Conservation (phyloP, 768 basidiomycete species). For the Termitomyces sp. region DNA sequence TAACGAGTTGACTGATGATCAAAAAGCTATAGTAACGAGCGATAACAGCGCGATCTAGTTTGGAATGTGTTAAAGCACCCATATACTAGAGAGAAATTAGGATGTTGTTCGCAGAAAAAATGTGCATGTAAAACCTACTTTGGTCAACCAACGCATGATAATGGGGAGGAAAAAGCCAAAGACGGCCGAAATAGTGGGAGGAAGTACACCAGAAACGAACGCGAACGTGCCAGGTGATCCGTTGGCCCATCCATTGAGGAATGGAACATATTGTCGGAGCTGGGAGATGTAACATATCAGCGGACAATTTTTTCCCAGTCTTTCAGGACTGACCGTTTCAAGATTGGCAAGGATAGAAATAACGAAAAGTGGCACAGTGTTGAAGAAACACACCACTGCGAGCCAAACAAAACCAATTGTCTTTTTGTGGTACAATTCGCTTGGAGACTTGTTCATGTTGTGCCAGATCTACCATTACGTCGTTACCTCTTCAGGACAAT, state of each 20-base stretch:
- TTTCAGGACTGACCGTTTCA: conserved; percentile 48
- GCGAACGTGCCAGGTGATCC: conserved; percentile 68
- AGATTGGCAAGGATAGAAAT: conserved; percentile 93
- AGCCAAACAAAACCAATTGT: conserved; percentile 77
- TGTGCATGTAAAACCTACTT: conserved; percentile 39
- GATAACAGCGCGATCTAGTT: conserved; percentile 85
- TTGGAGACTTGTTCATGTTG: conserved; percentile 75
- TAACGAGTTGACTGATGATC: conserved; percentile 87
- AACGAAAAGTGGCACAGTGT: conserved; percentile 86
- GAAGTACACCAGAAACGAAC: conserved; percentile 87
- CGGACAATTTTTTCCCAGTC: background rate
- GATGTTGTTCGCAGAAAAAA: conserved; percentile 37
- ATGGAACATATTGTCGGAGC: conserved; percentile 65
- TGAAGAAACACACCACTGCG: conserved; percentile 81
- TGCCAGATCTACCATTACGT: conserved; percentile 65
- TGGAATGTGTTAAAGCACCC: conserved; percentile 65
- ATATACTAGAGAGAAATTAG: conserved; percentile 53
- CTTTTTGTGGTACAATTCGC: conserved; percentile 60
- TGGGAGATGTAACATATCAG: conserved; percentile 19
- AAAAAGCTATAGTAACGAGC: conserved; percentile 93
- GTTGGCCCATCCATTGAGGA: conserved; percentile 68
- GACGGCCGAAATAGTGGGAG: conserved; percentile 80
- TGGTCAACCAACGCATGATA: conserved; percentile 86
- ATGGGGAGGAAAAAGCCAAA: conserved; percentile 91
- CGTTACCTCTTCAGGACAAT: background rate